Conservation (phyloP, 257 asterid species). For the Solanum corneliomulleri region DNA sequence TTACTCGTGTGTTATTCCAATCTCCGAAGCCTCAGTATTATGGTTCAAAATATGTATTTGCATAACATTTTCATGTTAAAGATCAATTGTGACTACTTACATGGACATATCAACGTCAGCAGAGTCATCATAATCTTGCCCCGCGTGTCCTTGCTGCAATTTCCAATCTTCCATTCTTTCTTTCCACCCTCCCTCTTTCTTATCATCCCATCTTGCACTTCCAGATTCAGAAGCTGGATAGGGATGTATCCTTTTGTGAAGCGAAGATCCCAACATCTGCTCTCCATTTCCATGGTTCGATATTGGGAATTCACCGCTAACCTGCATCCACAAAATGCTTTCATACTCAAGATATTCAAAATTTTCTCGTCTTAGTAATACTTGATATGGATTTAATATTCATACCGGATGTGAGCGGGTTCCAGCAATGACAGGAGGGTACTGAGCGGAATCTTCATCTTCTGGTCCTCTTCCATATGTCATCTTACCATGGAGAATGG, state of each 20-base stretch:
- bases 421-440: slow-evolving; percentile 81
- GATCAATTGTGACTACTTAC: slow-evolving; percentile 17
- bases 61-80: neutral
- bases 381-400: neutral
- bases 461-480: slow-evolving; percentile 93
- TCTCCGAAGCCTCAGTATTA: neutral
- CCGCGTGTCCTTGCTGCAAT: slow-evolving; percentile 74
- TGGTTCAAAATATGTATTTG: neutral
- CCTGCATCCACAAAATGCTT: slow-evolving; percentile 23
- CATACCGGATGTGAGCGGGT: slow-evolving; percentile 65
- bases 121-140: slow-evolving; percentile 50
- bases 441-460: slow-evolving; percentile 57
- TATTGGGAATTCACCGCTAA: slow-evolving; percentile 71
- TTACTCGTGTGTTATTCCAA: neutral
- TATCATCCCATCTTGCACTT: slow-evolving; percentile 83
- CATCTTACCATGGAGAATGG: slow-evolving; percentile 97
- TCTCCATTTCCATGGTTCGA: slow-evolving; percentile 64
- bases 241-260: slow-evolving; percentile 86
- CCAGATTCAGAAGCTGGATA: slow-evolving; percentile 52
- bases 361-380: neutral
- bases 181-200: slow-evolving; percentile 75
- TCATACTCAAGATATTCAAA: neutral
- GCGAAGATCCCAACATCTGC: slow-evolving; percentile 46
- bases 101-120: slow-evolving; percentile 72
- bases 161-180: slow-evolving; percentile 99